Evolutionary conservation across 2,329 filamentous ascomycete genomes (phyloP).

Genomic region (Cytospora leucostoma): DNA sequence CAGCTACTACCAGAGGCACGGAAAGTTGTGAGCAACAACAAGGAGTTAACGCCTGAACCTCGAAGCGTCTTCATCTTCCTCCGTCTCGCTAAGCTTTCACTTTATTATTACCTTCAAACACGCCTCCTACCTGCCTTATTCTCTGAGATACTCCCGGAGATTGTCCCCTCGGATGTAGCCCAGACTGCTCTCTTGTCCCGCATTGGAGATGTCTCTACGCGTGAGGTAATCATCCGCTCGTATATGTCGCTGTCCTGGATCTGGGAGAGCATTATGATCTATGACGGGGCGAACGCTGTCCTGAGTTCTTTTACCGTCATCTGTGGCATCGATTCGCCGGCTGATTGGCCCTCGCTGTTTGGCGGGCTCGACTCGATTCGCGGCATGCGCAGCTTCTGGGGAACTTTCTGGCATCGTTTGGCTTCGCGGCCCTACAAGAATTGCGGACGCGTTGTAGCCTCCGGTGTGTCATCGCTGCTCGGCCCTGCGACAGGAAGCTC

Average conservation of each 20-base stretch:
- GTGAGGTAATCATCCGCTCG: background rate
- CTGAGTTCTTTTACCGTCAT: slow-evolving; percentile 13
- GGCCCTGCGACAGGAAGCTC: background rate
- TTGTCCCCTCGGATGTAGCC: background rate
- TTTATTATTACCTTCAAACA: slow-evolving; percentile 1
- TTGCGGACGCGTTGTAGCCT: background rate
- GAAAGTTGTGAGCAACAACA: background rate
- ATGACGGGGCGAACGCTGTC: slow-evolving; percentile 23
- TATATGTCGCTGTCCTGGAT: slow-evolving; percentile 1
- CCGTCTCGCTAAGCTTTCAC: background rate
- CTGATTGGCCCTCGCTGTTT: slow-evolving; percentile 25
- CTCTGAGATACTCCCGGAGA: background rate
- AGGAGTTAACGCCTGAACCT: background rate
- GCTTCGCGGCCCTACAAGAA: background rate
- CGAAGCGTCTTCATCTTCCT: background rate
- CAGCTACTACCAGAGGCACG: background rate
- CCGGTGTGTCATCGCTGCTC: background rate
- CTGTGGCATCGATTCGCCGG: slow-evolving; percentile 16
- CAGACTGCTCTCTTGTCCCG: slow-evolving; percentile 3
- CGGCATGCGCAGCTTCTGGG: slow-evolving; percentile 25
- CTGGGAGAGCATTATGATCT: slow-evolving; percentile 17
- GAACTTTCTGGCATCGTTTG: slow-evolving; percentile 8
- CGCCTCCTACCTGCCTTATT: background rate
- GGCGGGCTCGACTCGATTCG: slow-evolving; percentile 5
- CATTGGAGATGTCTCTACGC: background rate